Evolutionary conservation across 352 stramenopile genomes (phyloP).

Genomic region (Poterioochromonas sp.): DNA sequence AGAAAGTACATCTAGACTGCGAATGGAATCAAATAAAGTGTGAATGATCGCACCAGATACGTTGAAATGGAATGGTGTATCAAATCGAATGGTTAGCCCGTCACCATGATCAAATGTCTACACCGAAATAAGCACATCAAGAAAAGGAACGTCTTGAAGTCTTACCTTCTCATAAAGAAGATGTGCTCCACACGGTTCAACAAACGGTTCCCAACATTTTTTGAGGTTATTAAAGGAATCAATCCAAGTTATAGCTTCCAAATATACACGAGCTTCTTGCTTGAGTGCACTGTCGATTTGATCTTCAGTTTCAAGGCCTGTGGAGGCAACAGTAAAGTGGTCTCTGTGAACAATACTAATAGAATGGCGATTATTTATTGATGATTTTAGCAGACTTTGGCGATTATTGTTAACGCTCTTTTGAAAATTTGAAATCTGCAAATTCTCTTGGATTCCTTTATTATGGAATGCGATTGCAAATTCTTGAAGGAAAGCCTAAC

Average conservation of each 20-base stretch:
- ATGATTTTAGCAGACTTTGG: too few species aligned
- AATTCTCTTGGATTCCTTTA: too few species aligned
- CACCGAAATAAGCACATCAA: not conserved
- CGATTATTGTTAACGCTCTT: too few species aligned
- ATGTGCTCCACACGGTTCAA: slow-evolving; percentile 58
- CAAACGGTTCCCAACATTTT: slow-evolving; percentile 66
- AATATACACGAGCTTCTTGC: slow-evolving; percentile 17
- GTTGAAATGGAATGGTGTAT: slow-evolving; percentile 63
- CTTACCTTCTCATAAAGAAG: slow-evolving; percentile 44
- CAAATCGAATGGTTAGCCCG: slow-evolving; percentile 55
- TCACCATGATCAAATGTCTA: slow-evolving; percentile 46
- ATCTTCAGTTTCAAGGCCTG: too few species aligned
- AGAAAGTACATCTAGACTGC: too few species aligned
- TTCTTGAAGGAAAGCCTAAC: too few species aligned
- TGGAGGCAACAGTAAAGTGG: too few species aligned
- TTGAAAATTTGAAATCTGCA: too few species aligned
- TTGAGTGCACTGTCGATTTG: not conserved
- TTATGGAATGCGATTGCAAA: too few species aligned
- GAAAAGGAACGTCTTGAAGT: not conserved
- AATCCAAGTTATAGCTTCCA: slow-evolving; percentile 50
- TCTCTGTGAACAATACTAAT: too few species aligned
- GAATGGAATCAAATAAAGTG: slow-evolving; percentile 44
- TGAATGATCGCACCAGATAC: slow-evolving; percentile 57
- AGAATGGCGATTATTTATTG: too few species aligned
- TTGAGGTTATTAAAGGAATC: slow-evolving; percentile 72